Conservation (phyloP, 2,329 filamentous ascomycete species). For the Colletotrichum orchidophilum region DNA sequence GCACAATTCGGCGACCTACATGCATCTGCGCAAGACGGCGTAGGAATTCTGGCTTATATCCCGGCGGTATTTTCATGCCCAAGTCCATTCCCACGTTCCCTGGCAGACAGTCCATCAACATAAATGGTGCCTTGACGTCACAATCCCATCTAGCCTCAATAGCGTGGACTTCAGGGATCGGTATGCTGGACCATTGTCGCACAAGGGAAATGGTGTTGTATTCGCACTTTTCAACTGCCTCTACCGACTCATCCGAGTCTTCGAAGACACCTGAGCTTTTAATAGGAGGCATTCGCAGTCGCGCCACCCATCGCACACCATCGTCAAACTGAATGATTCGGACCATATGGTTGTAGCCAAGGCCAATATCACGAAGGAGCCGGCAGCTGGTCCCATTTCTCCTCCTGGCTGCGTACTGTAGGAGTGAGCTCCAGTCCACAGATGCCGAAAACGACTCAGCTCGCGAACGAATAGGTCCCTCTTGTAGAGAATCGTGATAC, state of each 20-base stretch:
- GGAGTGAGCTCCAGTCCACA: neutral
- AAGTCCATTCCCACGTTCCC: conserved; percentile 10
- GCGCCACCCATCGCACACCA: neutral
- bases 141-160: neutral
- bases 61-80: neutral
- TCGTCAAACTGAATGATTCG: conserved; percentile 2
- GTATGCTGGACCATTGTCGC: neutral
- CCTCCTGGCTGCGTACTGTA: neutral
- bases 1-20: neutral
- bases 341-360: conserved; percentile 6
- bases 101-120: conserved; percentile 9
- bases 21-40: neutral
- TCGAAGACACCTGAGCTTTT: neutral
- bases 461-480: neutral
- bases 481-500: neutral
- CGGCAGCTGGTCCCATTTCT: neutral
- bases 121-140: neutral
- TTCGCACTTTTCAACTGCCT: neutral
- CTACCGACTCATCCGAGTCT: neutral
- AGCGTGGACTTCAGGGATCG: neutral
- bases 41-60: neutral
- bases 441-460: neutral
- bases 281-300: conserved; percentile 1
- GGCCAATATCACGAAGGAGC: conserved; percentile 1
- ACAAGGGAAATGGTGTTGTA: conserved; percentile 9